Conservation (phyloP, 129 eudicot genomes). For the Lonicera japonica region DNA sequence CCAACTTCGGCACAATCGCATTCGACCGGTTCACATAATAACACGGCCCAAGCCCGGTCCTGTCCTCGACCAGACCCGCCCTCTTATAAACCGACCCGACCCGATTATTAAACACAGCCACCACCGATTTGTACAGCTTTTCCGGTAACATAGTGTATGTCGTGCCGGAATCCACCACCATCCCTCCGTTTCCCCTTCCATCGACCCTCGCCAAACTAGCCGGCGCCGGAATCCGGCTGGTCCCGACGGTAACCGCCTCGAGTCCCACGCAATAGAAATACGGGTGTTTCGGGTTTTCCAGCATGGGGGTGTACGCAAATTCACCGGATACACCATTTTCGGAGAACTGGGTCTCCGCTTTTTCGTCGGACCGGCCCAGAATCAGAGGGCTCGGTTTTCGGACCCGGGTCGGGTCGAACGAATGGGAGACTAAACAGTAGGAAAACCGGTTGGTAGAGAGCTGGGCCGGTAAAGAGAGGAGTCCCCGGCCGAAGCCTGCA, state of each 20-base stretch:
- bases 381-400: slow-evolving; percentile 78
- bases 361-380: slow-evolving; percentile 46
- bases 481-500: slow-evolving; percentile 91
- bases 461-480: slow-evolving; percentile 78
- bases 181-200: slow-evolving; percentile 71
- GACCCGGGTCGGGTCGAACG: slow-evolving; percentile 48
- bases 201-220: slow-evolving; percentile 43
- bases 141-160: slow-evolving; percentile 76
- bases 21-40: slow-evolving; percentile 24
- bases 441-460: slow-evolving; percentile 63
- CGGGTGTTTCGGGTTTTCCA: slow-evolving; percentile 58
- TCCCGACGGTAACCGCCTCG: slow-evolving; percentile 62
- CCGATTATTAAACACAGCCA: slow-evolving; percentile 34
- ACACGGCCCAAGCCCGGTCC: slow-evolving; percentile 82
- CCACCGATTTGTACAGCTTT: slow-evolving; percentile 35
- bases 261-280: slow-evolving; percentile 78
- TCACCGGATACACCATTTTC: not conserved
- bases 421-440: slow-evolving; percentile 74
- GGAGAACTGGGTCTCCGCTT: slow-evolving; percentile 9
- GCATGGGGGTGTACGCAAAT: slow-evolving; percentile 55
- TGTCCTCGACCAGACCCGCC: slow-evolving; percentile 42
- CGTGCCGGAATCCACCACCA: slow-evolving; percentile 97
- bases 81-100: slow-evolving; percentile 40
- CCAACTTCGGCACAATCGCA: slow-evolving; percentile 42
- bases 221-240: slow-evolving; percentile 47